Conservation (phyloP, 2,329 filamentous ascomycete species). For the Mycocentrospora acerina region DNA sequence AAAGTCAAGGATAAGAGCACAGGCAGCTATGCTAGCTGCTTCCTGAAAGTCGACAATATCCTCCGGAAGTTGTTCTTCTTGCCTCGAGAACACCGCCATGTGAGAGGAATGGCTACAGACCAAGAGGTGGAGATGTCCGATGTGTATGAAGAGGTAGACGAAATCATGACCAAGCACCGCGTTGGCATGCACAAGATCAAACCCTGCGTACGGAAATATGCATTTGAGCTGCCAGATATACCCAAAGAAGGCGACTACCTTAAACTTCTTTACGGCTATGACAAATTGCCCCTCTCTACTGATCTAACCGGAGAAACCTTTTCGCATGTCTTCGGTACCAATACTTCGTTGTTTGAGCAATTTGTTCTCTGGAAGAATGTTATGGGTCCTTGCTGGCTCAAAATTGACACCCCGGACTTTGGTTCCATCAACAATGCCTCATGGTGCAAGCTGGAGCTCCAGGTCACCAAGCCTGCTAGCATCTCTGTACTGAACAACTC, state of each 20-base stretch:
- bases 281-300: slow-evolving; percentile 72
- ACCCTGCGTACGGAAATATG: slow-evolving; percentile 84
- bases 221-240: slow-evolving; percentile 85
- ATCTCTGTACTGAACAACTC: slow-evolving; percentile 73
- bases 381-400: slow-evolving; percentile 98
- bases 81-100: slow-evolving; percentile 66
- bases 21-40: slow-evolving; percentile 80
- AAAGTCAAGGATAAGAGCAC: slow-evolving; percentile 91
- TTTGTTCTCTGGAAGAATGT: slow-evolving; percentile 99
- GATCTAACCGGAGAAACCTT: slow-evolving; percentile 81
- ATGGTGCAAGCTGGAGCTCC: slow-evolving; percentile 93
- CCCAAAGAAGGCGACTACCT: slow-evolving; percentile 89
- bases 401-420: slow-evolving; percentile 84
- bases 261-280: slow-evolving; percentile 94
- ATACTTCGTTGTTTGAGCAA: slow-evolving; percentile 93
- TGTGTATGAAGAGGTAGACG: slow-evolving; percentile 86
- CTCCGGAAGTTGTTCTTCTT: slow-evolving; percentile 90
- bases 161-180: slow-evolving; percentile 81
- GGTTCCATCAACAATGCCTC: slow-evolving; percentile 85
- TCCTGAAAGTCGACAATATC: slow-evolving; percentile 94
- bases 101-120: slow-evolving; percentile 65
- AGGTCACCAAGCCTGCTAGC: slow-evolving; percentile 74
- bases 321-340: slow-evolving; percentile 89
- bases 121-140: slow-evolving; percentile 84
- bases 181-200: slow-evolving; percentile 95